Percentiles rank a stretch among this genome's conserved stretches.
phyloP scores from a whole-genome alignment of 129 eudicot genomes.

The Sambucus nigra region DNA sequence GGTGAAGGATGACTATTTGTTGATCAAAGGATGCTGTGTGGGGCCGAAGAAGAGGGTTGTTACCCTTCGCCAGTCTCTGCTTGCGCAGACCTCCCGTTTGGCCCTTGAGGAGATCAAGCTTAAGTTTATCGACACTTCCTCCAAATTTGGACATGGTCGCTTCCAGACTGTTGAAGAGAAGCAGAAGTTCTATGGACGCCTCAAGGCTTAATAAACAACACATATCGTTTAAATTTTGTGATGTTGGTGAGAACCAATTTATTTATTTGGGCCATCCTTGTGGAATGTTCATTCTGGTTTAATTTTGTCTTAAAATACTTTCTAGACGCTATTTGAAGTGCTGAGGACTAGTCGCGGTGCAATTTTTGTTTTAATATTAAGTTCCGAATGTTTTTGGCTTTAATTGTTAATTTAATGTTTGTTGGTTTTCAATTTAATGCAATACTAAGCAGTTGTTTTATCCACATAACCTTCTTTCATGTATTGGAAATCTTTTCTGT shows the following conservation, averaged over 20 bases:
- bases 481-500: too few relatives aligned
- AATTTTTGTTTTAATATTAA: too few relatives aligned
- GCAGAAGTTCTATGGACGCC: conserved; percentile 29
- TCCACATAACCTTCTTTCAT: too few relatives aligned
- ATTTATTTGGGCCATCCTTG: too few relatives aligned
- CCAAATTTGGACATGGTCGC: conserved; percentile 54
- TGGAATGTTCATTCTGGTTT: too few relatives aligned
- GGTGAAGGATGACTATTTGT: conserved; percentile 42
- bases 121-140: conserved; percentile 45
- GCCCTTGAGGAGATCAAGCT: conserved; percentile 42
- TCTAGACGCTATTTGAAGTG: not conserved
- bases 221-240: not conserved
- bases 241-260: not conserved
- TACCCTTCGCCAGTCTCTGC: conserved; percentile 39
- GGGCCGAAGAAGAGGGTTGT: conserved; percentile 60
- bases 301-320: not conserved
- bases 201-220: conserved; percentile 22
- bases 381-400: not conserved
- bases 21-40: conserved; percentile 54
- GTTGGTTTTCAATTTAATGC: too few relatives aligned
- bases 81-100: conserved; percentile 43
- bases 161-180: conserved; percentile 54
- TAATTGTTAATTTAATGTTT: too few relatives aligned
- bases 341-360: not conserved
- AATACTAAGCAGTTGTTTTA: too few relatives aligned